Conservation (phyloP, 2,329 filamentous ascomycete species). For the Intubia oerlemansii region DNA sequence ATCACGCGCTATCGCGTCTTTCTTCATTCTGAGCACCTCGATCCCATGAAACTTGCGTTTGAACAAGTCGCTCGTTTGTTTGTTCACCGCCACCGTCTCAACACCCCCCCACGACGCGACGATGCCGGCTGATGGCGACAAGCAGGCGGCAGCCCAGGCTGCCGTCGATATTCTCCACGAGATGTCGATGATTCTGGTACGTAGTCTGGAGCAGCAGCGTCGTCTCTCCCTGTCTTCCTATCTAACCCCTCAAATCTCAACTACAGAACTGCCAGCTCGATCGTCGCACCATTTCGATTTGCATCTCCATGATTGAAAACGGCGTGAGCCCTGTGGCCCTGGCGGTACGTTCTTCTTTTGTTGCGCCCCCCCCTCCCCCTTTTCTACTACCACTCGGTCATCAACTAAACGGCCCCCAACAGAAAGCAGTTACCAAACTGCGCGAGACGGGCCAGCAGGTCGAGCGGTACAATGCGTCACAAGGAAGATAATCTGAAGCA, state of each 20-base stretch:
- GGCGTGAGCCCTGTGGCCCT: conserved; percentile 91
- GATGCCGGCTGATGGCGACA: conserved; percentile 28
- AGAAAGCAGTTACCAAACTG: no score
- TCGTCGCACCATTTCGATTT: conserved; percentile 75
- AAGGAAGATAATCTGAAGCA: no score
- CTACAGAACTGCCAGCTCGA: conserved; percentile 93
- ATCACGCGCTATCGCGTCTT: no score
- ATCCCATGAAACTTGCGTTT: no score
- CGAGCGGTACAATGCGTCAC: no score
- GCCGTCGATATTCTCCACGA: conserved; percentile 69
- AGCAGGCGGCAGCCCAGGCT: conserved; percentile 58
- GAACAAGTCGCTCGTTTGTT: no score
- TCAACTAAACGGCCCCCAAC: no score
- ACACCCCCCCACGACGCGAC: background rate
- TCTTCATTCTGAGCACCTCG: background rate
- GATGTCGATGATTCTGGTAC: conserved; percentile 73
- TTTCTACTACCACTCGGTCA: no score
- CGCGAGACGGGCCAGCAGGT: no score
- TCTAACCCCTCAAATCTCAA: background rate
- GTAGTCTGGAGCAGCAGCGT: conserved; percentile 13
- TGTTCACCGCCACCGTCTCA: no score
- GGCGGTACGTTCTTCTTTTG: conserved; percentile 56
- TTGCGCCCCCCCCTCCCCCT: no score
- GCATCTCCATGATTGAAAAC: conserved; percentile 92
- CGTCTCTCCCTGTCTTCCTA: background rate